Evolutionary conservation across 1,284 basidiomycete genomes (phyloP), one percentile per base, ranked within the genome.

Genomic region (Phellinidium pouzarii): DNA sequence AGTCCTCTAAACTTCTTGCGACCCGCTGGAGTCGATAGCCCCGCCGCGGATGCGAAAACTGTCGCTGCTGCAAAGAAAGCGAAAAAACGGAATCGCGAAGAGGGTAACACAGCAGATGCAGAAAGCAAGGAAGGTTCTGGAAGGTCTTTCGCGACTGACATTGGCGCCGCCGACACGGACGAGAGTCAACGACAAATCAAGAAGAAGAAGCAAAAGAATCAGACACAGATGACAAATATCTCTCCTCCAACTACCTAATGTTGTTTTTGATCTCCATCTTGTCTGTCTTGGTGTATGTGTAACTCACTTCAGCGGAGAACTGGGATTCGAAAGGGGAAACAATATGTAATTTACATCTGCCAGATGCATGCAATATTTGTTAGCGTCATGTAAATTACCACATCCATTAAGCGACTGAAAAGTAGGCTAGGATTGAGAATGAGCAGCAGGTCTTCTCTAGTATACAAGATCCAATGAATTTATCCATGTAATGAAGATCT

Each of bases 11-110:
- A 20, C 44, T 57, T 57, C 37, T 43, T 50, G 41, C 55, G 55
- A 12, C 55, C 55, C 17, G 48, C 41, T 25, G 55, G 55, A 2
- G 52, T 57, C 12, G 55, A 53, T 29, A 25, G 37, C 22, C 55
- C 55, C 44, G 37, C 38, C 25, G 22, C 44, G n/a, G 19, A 17
- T 7, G 40, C 38, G 23, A 50, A 34, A n/a, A n/a, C n/a, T n/a
- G n/a, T 23, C 23, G 34, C 11, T 8, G 4, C 17, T 8, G 27
- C 31, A 14, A 52, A 52, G 27, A 53, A 42, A 8, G 34, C 17
- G n/a, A 48, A 36, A 29, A 53, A 48, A 41, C 52, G 52, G 25
- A 25, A 27, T 22, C 34, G 36, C 17, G 50, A 51, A 22, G 43
- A 26, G 29, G 48, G 43, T 8, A 14, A 14, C 7, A 8, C 31